Percentiles rank a stretch among this genome's conserved stretches.
phyloP scores from a whole-genome alignment of 495 filamentous ascomycete species.

The Lasiosphaeria hispida region DNA sequence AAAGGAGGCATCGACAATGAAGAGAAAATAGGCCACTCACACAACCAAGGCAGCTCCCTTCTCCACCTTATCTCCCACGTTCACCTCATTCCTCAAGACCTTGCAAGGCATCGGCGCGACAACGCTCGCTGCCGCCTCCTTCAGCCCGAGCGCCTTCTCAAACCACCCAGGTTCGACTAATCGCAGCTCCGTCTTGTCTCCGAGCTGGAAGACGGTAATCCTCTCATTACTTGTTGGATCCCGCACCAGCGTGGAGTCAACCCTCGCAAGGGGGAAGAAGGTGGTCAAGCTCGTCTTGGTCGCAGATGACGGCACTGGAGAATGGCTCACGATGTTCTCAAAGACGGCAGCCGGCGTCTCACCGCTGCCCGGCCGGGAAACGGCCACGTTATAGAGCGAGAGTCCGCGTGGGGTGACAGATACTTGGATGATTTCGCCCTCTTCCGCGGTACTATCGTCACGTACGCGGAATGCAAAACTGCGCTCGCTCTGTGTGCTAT shows the following conservation, averaged over 20 bases:
- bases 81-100: constrained; percentile 77
- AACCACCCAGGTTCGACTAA: constrained; percentile 73
- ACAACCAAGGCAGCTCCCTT: constrained; percentile 90
- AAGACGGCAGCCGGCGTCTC: constrained; percentile 33
- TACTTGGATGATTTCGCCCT: constrained; percentile 52
- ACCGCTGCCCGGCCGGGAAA: constrained; percentile 46
- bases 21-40: constrained; percentile 36
- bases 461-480: constrained; percentile 56
- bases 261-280: constrained; percentile 72
- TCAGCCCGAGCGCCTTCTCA: constrained; percentile 79
- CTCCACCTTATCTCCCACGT: constrained; percentile 74
- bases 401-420: constrained; percentile 62
- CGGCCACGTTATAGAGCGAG: constrained; percentile 60
- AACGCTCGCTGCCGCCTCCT: constrained; percentile 78
- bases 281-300: constrained; percentile 45
- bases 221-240: constrained; percentile 56
- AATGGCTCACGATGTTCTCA: constrained; percentile 42
- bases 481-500: constrained; percentile 36
- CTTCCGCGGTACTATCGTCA: constrained; percentile 40
- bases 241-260: constrained; percentile 76
- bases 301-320: constrained; percentile 20
- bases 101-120: constrained; percentile 92
- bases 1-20: background rate
- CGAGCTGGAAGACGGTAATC: constrained; percentile 79
- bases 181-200: constrained; percentile 69